Evolutionary conservation across 2,329 filamentous ascomycete species (phyloP).

Genomic region (Exophiala spinifera): DNA sequence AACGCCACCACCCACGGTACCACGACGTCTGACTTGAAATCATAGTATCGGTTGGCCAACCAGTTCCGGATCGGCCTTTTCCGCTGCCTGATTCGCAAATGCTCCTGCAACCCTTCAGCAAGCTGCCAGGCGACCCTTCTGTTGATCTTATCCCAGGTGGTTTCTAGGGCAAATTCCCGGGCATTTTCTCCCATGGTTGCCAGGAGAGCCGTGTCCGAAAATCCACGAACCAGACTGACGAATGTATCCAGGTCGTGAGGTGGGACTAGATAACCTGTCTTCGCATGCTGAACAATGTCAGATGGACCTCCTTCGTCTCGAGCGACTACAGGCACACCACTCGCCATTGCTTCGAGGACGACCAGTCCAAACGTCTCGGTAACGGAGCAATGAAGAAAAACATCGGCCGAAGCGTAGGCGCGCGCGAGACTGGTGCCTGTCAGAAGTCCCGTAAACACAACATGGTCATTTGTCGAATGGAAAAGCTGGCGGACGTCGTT

Average conservation of each 20-base stretch:
- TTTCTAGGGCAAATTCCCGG: constrained; percentile 57
- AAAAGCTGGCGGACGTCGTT: constrained; percentile 61
- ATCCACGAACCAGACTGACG: constrained; percentile 50
- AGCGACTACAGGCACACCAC: constrained; percentile 65
- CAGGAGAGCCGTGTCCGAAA: constrained; percentile 50
- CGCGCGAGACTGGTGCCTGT: constrained; percentile 59
- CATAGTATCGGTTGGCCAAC: constrained; percentile 24
- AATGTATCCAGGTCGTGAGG: constrained; percentile 60
- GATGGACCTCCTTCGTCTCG: constrained; percentile 67
- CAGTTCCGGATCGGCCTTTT: constrained; percentile 26
- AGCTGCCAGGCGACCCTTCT: constrained; percentile 66
- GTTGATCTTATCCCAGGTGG: constrained; percentile 70
- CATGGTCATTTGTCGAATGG: constrained; percentile 51
- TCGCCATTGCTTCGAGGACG: constrained; percentile 69
- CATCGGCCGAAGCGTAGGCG: constrained; percentile 65
- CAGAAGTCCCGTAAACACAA: constrained; percentile 66
- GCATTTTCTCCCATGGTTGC: constrained; percentile 48
- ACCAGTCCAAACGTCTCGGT: constrained; percentile 71
- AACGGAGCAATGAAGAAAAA: constrained; percentile 70
- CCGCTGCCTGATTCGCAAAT: constrained; percentile 17
- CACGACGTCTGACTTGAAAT: constrained; percentile 18
- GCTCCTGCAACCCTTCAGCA: constrained; percentile 45
- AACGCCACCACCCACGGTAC: constrained; percentile 31
- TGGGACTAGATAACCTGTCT: constrained; percentile 60
- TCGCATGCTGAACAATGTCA: constrained; percentile 60